Evolutionary conservation across 805 yeast genomes (phyloP).

Genomic region (Saccharomycodes ludwigii): DNA sequence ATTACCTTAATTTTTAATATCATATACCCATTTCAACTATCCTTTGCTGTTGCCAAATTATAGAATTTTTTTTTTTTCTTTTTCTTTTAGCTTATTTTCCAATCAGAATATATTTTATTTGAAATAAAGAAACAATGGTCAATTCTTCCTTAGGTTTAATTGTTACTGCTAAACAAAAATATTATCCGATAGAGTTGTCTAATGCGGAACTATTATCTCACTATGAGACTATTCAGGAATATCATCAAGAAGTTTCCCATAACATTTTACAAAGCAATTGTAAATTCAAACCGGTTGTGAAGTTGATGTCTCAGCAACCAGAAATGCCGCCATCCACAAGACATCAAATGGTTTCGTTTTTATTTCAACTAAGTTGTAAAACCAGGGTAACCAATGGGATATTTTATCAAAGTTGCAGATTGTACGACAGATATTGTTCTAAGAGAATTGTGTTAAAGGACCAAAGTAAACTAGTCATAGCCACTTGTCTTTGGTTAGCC

Average conservation of each 20-base stretch:
- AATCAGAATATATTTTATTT: conserved; percentile 34
- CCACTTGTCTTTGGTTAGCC: conserved; percentile 88
- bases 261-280: conserved; percentile 26
- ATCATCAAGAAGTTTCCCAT: conserved; percentile 37
- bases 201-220: conserved; percentile 38
- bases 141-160: conserved; percentile 20
- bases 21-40: too few relatives aligned
- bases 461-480: conserved; percentile 82
- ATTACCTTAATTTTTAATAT: too few relatives aligned
- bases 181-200: conserved; percentile 40
- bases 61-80: too few relatives aligned
- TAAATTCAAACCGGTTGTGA: conserved; percentile 37
- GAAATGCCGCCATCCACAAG: conserved; percentile 66
- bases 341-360: conserved; percentile 63
- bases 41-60: too few relatives aligned
- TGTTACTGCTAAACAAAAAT: conserved; percentile 32
- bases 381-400: conserved; percentile 57
- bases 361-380: conserved; percentile 57
- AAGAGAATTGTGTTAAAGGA: conserved; percentile 72
- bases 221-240: conserved; percentile 33
- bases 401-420: conserved; percentile 53
- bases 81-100: too few relatives aligned
- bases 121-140: conserved; percentile 15
- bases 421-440: conserved; percentile 86
- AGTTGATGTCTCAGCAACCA: conserved; percentile 77